These are phyloP conservation scores for Exophiala alcalophila DNA, from an alignment of 2,329 filamentous ascomycete species.

Conservation along the genomic window DNA sequence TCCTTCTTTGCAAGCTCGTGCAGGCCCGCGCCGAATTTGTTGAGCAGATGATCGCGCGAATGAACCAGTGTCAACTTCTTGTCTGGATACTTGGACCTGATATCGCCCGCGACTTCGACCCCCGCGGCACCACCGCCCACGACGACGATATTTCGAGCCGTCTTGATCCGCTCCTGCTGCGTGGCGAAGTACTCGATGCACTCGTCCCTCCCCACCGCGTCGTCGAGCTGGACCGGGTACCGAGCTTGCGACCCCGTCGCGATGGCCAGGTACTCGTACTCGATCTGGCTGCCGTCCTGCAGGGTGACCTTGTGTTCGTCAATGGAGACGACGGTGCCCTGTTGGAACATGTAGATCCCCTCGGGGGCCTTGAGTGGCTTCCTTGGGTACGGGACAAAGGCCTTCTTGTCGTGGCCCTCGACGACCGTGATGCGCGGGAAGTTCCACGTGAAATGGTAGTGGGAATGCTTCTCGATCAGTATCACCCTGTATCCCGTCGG, in stretches of 20 bases:
- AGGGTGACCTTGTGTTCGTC: conserved; percentile 42
- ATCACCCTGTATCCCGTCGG: conserved; percentile 53
- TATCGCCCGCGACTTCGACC: conserved; percentile 51
- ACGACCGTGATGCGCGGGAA: conserved; percentile 59
- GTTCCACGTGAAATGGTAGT: conserved; percentile 61
- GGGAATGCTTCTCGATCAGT: conserved; percentile 58
- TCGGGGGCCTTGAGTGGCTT: conserved; percentile 39
- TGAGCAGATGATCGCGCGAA: conserved; percentile 38
- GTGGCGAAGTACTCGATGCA: conserved; percentile 19
- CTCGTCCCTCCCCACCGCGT: conserved; percentile 15
- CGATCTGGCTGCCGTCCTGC: conserved; percentile 44
- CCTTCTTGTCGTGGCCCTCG: conserved; percentile 55
- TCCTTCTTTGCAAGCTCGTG: conserved; percentile 19
- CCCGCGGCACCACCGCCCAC: conserved; percentile 51
- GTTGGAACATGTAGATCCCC: conserved; percentile 42
- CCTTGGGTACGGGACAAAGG: conserved; percentile 58
- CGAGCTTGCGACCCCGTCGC: conserved; percentile 51
- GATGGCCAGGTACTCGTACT: conserved; percentile 56
- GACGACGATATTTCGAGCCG: conserved; percentile 48
- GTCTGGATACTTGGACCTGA: conserved; percentile 48
- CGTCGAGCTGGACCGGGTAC: conserved; percentile 5
- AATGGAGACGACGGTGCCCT: conserved; percentile 44
- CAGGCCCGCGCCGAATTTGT: conserved; percentile 27
- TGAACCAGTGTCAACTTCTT: conserved; percentile 50
- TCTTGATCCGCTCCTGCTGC: conserved; percentile 35